Base-by-base conservation (phyloP, 2,329 filamentous ascomycete genomes). In the Apiospora rasikravindrae region DNA sequence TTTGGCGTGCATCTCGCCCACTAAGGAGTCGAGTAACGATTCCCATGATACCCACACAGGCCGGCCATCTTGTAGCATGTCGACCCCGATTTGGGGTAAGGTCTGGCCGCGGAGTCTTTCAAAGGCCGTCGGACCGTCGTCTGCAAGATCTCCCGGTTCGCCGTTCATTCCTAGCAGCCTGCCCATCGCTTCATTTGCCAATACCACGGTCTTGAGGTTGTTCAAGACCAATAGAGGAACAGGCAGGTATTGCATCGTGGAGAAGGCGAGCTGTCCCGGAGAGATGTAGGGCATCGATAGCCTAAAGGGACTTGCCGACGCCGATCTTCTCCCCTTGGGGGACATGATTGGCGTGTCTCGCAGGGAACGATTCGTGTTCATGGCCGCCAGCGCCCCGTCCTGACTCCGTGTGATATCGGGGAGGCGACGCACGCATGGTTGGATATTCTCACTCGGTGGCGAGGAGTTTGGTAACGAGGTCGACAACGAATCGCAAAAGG, bases 121-220 rank as follows among this genome's bases (percentile, higher is more conserved):
- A 51, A 88, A 84, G 4, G 89, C 83, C 13, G 83, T 84, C 3
- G 83, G 79, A 6, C 80, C 78, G 67, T 85, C 83, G 53, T 85
- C 82, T 22, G 81, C 79, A n/a, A 80, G 79, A 26, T 80, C 80
- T 61, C 81, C 77, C 29, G 84, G 81, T 22, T 85, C 83, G 2
- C 78, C 74, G 37, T 89, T 84, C 68, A 93, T 84, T 4, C 90
- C 91, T 29, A 95, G 82, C 77, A 95, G 82, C 71, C 89, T 87
- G 1, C 90, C 92, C 88, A 94, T 92, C 26, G 93, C 91, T 76
- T 94, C 91, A 76, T 95, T 95, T 44, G 92, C 93, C 53, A 95
- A 81, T 0, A 93, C 86, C 3, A 95, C 88, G 0, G 91, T 93
- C 81, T 94, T 95, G 42, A 88, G 77, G 47, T 86, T 89, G 69